Percentiles rank a stretch among this genome's conserved stretches.
These are phyloP conservation scores for Penicilliopsis zonata DNA, from an alignment of 495 filamentous ascomycete species.

Conservation along the genomic window DNA sequence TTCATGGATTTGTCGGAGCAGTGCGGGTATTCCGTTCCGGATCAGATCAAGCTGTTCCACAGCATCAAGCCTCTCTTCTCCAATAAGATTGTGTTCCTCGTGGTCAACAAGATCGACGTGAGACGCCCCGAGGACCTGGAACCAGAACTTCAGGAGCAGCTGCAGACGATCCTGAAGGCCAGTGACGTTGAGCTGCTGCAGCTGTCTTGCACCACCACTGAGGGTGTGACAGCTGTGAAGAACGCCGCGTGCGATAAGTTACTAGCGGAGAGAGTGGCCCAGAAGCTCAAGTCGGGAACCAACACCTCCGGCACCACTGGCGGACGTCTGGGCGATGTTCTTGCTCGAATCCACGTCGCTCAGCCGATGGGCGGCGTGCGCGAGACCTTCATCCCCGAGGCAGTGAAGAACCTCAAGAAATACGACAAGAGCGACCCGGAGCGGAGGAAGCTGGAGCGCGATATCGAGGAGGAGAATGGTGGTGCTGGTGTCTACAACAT, in stretches of 20 bases:
- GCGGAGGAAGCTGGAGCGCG: slow-evolving; percentile 64
- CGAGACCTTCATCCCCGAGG: slow-evolving; percentile 84
- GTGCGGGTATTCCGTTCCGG: slow-evolving; percentile 86
- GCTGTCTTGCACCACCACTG: slow-evolving; percentile 86
- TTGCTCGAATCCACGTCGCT: slow-evolving; percentile 90
- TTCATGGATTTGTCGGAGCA: slow-evolving; percentile 98
- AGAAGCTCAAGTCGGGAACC: slow-evolving; percentile 87
- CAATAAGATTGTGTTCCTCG: slow-evolving; percentile 92
- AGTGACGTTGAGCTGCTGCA: slow-evolving; percentile 85
- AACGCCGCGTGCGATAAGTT: slow-evolving; percentile 90
- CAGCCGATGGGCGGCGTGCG: slow-evolving; percentile 73
- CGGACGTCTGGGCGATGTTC: slow-evolving; percentile 74
- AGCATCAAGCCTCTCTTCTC: slow-evolving; percentile 93
- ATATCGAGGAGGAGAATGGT: slow-evolving; percentile 85
- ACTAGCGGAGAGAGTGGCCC: slow-evolving; percentile 80
- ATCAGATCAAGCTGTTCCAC: slow-evolving; percentile 87
- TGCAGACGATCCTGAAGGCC: slow-evolving; percentile 69
- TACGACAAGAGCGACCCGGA: slow-evolving; percentile 82
- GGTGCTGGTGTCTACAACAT: slow-evolving; percentile 93
- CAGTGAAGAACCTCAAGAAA: slow-evolving; percentile 64
- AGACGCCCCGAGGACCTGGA: slow-evolving; percentile 81
- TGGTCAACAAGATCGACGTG: slow-evolving; percentile 97
- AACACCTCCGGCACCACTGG: slow-evolving; percentile 58
- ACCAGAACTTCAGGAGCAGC: slow-evolving; percentile 58
- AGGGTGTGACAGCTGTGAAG: slow-evolving; percentile 88